Percentiles rank a stretch among this genome's conserved stretches.
Conservation (phyloP, 805 yeast genomes). For the Alloascoidea africana region DNA sequence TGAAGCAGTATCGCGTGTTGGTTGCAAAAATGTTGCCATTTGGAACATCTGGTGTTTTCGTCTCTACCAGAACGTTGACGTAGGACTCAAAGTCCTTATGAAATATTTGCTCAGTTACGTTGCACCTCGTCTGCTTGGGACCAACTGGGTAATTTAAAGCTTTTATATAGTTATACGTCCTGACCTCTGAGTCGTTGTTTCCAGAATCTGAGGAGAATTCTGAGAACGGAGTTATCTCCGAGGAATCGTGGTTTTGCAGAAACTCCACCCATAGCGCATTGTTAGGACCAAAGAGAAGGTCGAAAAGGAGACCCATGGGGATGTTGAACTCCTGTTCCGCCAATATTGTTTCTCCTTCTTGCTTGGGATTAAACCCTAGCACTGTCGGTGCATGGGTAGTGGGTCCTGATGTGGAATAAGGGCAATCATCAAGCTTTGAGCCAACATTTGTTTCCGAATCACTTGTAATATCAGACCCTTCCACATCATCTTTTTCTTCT, state of each 20-base stretch:
- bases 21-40: constrained; percentile 75
- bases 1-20: constrained; percentile 51
- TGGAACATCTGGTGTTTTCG: constrained; percentile 89
- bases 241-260: neutral
- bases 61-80: constrained; percentile 44
- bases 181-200: constrained; percentile 9
- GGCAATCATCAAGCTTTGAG: no score
- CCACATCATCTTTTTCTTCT: no score
- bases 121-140: constrained; percentile 78
- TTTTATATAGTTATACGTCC: constrained; percentile 48
- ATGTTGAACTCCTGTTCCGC: neutral
- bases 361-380: neutral
- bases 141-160: constrained; percentile 75
- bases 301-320: neutral
- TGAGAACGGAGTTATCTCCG: neutral
- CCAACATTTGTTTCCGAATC: no score
- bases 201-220: neutral
- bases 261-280: neutral
- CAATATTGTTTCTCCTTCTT: neutral
- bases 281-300: neutral
- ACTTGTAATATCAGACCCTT: no score
- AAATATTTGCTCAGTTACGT: constrained; percentile 48
- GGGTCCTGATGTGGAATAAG: no score
- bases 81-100: constrained; percentile 34
- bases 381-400: neutral